Base-by-base conservation (phyloP, 1,284 basidiomycete genomes). In the Malassezia cuniculi region DNA sequence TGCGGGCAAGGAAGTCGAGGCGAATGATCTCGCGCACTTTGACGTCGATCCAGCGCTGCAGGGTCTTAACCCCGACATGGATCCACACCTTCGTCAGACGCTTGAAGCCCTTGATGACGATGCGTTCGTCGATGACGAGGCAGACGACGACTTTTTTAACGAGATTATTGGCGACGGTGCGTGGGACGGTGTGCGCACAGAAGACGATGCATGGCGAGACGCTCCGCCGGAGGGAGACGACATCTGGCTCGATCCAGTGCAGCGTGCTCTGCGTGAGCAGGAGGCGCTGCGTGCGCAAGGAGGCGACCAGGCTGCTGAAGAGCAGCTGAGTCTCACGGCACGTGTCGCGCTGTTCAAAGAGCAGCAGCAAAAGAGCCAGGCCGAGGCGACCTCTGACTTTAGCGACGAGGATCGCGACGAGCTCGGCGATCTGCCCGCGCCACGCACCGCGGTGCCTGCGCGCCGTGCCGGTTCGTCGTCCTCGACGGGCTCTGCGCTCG, bases 101-200 rank as follows among this genome's bases (percentile, higher is more conserved):
- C 72, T 99, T 21, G 89, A 95, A 58, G 93, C 93, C 3, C 72
- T 99, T 14, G 90, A 97, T 40, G 89, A 97, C 63, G 86, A 95
- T 47, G 89, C 82, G 4, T 66, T 66, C 25, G 52, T 63, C 34
- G 69, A 65, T 30, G 52, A 57, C 22, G 75, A 78, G 54, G 80
- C 84, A 60, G 85, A 85, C 27, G 59, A 57, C 33, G 60, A 60
- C 27, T 61, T 68, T 36, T 66, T 68, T 32, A 54, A 43, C 8
- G 76, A 80, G 47, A 71, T 89, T 2, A 76, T 89, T 10, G 71
- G 68, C 27, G 78, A 77, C 17, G 69, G 67, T 4, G 60, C 69
- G 14, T 56, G 55, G 41, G 56, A 55, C 21, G 47, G 45, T 1
- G 31, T 48, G 6, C 36, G 50, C 3, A 31, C 34, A 1, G 51